These are phyloP conservation scores for Agaricus bisporus DNA, from an alignment of 768 basidiomycete genomes.

Conservation along the genomic window DNA sequence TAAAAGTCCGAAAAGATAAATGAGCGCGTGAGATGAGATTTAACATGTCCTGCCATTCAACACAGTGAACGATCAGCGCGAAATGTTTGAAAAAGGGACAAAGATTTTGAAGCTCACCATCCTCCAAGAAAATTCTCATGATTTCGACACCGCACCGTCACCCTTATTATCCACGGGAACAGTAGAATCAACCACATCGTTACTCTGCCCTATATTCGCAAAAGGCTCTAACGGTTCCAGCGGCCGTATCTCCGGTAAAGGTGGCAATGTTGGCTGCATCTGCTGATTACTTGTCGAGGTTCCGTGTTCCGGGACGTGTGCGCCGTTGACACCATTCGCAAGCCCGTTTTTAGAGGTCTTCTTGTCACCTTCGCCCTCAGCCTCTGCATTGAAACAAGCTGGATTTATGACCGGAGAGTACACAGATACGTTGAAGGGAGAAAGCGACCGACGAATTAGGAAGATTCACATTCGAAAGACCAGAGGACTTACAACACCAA, in stretches of 20 bases:
- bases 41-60: not conserved
- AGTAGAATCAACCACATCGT: not conserved
- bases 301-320: not conserved
- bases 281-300: not conserved
- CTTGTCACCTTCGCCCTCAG: not conserved
- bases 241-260: constrained; percentile 6
- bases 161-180: not conserved
- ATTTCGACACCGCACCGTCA: not conserved
- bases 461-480: not conserved
- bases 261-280: constrained; percentile 7
- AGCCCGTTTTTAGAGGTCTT: not conserved
- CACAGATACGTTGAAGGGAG: not conserved
- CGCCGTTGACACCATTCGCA: not conserved
- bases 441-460: constrained; percentile 1
- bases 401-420: not conserved
- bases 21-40: not conserved
- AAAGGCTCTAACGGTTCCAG: constrained; percentile 8
- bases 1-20: not conserved
- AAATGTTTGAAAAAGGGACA: not conserved
- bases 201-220: not conserved
- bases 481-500: constrained; percentile 7
- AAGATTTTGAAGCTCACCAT: not conserved
- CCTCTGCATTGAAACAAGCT: constrained; percentile 3
- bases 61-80: not conserved
- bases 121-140: not conserved